phyloP scores from a whole-genome alignment of 1,139 yeast species.

The Meyerozyma elateridarum region DNA sequence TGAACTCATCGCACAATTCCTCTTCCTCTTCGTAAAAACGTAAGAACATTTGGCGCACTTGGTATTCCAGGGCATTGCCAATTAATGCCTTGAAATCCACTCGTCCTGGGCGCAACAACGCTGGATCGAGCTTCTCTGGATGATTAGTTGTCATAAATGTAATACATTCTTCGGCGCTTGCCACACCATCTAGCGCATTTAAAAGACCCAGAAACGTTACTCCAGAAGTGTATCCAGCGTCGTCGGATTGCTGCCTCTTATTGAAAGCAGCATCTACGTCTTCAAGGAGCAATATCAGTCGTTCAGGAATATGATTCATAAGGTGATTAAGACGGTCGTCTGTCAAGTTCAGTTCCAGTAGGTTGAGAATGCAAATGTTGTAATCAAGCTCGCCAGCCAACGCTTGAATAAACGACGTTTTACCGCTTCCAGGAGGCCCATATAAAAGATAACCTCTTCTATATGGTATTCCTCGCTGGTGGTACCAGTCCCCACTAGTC shows the following conservation, averaged over 20 bases:
- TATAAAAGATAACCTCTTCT: constrained; percentile 89
- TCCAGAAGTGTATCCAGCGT: constrained; percentile 73
- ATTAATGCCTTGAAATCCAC: constrained; percentile 79
- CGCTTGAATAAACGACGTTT: constrained; percentile 93
- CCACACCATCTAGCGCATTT: constrained; percentile 97
- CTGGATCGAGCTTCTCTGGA: constrained; percentile 87
- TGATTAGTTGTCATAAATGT: constrained; percentile 99
- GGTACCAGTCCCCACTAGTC: constrained; percentile 83
- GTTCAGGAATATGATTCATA: constrained; percentile 92
- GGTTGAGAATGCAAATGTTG: constrained; percentile 86
- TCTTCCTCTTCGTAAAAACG: constrained; percentile 73
- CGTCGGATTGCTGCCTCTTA: constrained; percentile 70
- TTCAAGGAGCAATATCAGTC: constrained; percentile 79
- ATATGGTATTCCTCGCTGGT: constrained; percentile 93
- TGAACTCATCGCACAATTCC: constrained; percentile 59
- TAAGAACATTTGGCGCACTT: constrained; percentile 77
- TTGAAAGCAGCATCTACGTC: constrained; percentile 96
- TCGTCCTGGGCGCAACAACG: constrained; percentile 87
- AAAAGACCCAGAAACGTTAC: constrained; percentile 93
- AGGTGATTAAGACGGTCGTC: constrained; percentile 92
- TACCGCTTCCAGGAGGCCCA: constrained; percentile 99
- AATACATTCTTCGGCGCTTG: constrained; percentile 93
- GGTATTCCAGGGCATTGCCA: constrained; percentile 80
- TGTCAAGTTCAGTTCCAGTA: constrained; percentile 85
- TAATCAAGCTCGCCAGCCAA: constrained; percentile 95